Base-by-base conservation (phyloP, 345 rosid species). In the Gossypium thurberi region DNA sequence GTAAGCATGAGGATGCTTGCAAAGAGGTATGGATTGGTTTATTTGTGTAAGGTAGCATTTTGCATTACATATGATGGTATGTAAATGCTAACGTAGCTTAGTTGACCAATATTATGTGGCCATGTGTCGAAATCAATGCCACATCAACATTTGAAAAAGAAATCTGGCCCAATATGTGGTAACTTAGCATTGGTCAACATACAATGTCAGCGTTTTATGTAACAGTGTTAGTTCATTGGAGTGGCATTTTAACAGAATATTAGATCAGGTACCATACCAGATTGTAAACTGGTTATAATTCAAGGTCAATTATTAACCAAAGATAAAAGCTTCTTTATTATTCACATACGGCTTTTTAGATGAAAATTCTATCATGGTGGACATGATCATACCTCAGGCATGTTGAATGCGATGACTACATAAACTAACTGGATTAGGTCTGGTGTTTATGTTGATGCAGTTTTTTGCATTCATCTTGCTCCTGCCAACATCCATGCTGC, bases 1-100 rank as follows among this genome's bases (percentile, higher is more conserved):
- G 84, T 37, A 78, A 82, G 55, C 92, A 94, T 77, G 88, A 90
- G n/a, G 85, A 87, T 73, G 84, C 84, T 21, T 79, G 87, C 79
- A 89, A 84, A 80, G 88, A 90, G 97, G 98, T 90, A 76, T 70
- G 37, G 3, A 43, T 17, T 53, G 10, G 18, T 58, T 33, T 58
- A 9, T 51, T 74, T 64, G 23, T 9, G 13, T 56, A 59, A 52
- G 47, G 26, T 12, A 43, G 26, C 21, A 11, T 71, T 40, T n/a
- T 65, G 14, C 37, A 18, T 21, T 51, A 15, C n/a, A 15, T 51
- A 51, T 15, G 40, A 33, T 33, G 40, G 40, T 5, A 33, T 33
- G 40, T 33, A 33, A 55, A n/a, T 18, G 59, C 20, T 55, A 23
- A 9, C 25, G 12, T 55, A 55, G 13, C 26, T 18, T 55, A 1